Conservation (phyloP, 805 yeast species). For the Kazachstania viticola region DNA sequence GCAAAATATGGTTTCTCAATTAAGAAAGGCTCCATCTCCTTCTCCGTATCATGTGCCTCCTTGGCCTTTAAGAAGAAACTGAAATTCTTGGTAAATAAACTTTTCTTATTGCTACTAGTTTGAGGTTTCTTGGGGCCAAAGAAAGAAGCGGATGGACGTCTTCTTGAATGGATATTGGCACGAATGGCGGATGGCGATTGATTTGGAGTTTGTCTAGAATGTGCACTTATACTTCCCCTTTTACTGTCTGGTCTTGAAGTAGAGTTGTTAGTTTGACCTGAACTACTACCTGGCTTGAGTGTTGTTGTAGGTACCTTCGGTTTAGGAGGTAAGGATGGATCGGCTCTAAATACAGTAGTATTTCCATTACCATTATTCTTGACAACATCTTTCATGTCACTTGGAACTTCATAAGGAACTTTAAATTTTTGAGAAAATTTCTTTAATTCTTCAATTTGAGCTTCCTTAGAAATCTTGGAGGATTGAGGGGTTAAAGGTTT, state of each 20-base stretch:
- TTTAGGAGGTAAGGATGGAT: constrained; percentile 18
- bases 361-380: no score
- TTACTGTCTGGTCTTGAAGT: constrained; percentile 16
- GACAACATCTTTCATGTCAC: constrained; percentile 27
- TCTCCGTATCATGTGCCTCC: constrained; percentile 23
- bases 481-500: constrained; percentile 4
- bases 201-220: constrained; percentile 6
- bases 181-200: constrained; percentile 12
- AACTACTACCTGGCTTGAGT: constrained; percentile 2
- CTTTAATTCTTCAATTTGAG: constrained; percentile 56
- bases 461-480: constrained; percentile 33
- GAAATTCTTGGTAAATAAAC: constrained; percentile 33
- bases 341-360: constrained; percentile 12
- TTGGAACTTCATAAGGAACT: constrained; percentile 51
- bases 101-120: constrained; percentile 21
- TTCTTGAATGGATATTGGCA: constrained; percentile 13
- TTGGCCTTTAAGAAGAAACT: constrained; percentile 42
- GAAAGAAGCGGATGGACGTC: constrained; percentile 23
- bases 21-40: constrained; percentile 25
- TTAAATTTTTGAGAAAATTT: constrained; percentile 77
- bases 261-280: constrained; percentile 6
- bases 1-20: constrained; percentile 59
- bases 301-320: constrained; percentile 4
- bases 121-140: constrained; percentile 31
- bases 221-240: constrained; percentile 4